phyloP scores from a whole-genome alignment of 345 rosid species.

The Syzygium grande region DNA sequence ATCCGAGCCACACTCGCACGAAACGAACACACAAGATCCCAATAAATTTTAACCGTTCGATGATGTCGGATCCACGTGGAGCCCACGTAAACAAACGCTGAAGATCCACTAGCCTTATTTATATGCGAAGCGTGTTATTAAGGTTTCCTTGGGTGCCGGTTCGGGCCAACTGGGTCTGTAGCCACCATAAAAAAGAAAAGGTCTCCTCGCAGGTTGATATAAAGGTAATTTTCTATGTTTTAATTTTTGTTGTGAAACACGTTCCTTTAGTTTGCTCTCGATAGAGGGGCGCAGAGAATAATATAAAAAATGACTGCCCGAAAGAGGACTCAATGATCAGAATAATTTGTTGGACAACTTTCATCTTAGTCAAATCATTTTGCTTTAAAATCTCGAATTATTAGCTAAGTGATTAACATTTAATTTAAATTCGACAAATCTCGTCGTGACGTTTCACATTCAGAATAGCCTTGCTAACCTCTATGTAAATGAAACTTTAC shows the following conservation, averaged over 20 bases:
- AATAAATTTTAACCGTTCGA: not conserved
- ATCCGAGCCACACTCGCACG: too few species aligned
- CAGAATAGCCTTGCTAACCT: not conserved
- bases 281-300: too few species aligned
- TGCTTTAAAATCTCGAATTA: not conserved
- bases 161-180: too few species aligned
- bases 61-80: too few species aligned
- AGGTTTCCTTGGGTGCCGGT: not conserved
- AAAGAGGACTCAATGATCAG: not conserved
- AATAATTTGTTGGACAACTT: not conserved
- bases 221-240: too few species aligned
- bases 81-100: not conserved
- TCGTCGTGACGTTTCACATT: accelerated
- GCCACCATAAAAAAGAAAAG: too few species aligned
- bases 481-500: not conserved
- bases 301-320: not conserved
- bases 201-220: too few species aligned
- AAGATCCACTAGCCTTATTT: not conserved
- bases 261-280: too few species aligned
- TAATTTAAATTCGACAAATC: not conserved
- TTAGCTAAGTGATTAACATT: not conserved
- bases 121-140: not conserved
- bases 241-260: too few species aligned
- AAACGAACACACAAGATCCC: too few species aligned
- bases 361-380: not conserved